Conservation (phyloP, 2,329 filamentous ascomycete species). For the Aspergillus brunneoviolaceus region DNA sequence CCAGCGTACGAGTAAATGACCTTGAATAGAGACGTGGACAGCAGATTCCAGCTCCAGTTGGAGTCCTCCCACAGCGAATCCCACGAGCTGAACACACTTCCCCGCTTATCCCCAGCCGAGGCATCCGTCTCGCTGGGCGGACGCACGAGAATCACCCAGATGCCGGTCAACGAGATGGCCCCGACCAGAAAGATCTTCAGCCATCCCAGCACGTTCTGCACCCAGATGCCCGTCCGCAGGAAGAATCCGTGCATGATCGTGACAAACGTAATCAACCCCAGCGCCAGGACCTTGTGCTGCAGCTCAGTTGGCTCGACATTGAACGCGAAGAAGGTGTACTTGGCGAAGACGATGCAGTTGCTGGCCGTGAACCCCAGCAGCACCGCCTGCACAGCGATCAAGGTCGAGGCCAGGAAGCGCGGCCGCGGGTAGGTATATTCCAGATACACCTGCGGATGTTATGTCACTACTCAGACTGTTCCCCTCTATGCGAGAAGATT, state of each 20-base stretch:
- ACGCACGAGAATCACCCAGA: conserved; percentile 58
- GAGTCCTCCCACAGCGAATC: conserved; percentile 62
- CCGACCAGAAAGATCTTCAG: conserved; percentile 61
- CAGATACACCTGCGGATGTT: conserved; percentile 58
- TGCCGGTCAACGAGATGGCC: conserved; percentile 61
- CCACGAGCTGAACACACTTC: conserved; percentile 40
- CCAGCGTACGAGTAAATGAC: conserved; percentile 70
- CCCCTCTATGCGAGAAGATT: conserved; percentile 35
- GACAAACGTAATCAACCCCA: conserved; percentile 56
- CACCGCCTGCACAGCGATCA: conserved; percentile 64
- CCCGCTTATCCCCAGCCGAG: neutral
- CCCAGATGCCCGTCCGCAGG: conserved; percentile 55
- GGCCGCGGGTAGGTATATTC: conserved; percentile 67
- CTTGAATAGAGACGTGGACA: conserved; percentile 63
- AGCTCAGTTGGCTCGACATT: conserved; percentile 52
- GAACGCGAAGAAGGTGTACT: conserved; percentile 63
- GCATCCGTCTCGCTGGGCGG: conserved; percentile 21
- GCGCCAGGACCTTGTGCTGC: conserved; percentile 57
- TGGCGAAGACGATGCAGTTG: conserved; percentile 69
- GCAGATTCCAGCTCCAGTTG: conserved; percentile 66
- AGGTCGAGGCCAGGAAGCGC: conserved; percentile 62
- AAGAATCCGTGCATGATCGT: conserved; percentile 61
- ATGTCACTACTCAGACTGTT: conserved; percentile 25
- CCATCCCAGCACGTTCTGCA: conserved; percentile 64
- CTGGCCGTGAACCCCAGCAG: conserved; percentile 67